Percentiles rank a stretch among this genome's conserved stretches.
phyloP scores from a whole-genome alignment of 352 stramenopile species.

The Globisporangium orthogonon region DNA sequence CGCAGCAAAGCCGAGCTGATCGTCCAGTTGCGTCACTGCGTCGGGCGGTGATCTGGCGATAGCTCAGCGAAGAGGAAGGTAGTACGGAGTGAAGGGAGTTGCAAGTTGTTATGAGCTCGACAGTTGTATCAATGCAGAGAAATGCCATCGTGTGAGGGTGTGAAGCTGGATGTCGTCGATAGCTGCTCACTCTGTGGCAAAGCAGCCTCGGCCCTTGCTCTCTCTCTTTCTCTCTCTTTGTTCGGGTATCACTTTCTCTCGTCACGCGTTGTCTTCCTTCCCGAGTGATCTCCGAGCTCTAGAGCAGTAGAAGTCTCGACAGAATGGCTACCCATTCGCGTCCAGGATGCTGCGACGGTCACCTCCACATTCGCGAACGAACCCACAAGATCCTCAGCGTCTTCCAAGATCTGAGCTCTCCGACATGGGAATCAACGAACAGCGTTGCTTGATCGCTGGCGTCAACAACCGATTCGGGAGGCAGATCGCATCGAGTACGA shows the following conservation, averaged over 20 bases:
- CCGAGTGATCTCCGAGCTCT: too few relatives aligned
- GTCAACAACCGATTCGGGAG: too few relatives aligned
- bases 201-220: too few relatives aligned
- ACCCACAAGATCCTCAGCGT: not conserved
- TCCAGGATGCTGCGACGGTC: too few relatives aligned
- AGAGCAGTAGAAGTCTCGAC: not conserved
- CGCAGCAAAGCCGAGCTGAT: slow-evolving; percentile 37
- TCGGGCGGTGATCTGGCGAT: not conserved
- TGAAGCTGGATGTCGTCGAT: too few relatives aligned
- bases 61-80: too few relatives aligned
- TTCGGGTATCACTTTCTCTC: not conserved
- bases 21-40: slow-evolving; percentile 23
- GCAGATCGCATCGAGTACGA: not conserved
- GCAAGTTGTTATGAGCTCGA: not conserved
- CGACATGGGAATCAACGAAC: not conserved
- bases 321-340: not conserved
- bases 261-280: too few relatives aligned
- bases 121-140: not conserved
- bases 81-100: too few relatives aligned
- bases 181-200: not conserved
- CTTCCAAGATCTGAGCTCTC: not conserved
- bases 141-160: not conserved
- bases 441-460: too few relatives aligned
- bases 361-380: too few relatives aligned
- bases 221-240: not conserved